Conservation (phyloP, 2,329 filamentous ascomycete genomes). For the Pseudogymnoascus sp. region DNA sequence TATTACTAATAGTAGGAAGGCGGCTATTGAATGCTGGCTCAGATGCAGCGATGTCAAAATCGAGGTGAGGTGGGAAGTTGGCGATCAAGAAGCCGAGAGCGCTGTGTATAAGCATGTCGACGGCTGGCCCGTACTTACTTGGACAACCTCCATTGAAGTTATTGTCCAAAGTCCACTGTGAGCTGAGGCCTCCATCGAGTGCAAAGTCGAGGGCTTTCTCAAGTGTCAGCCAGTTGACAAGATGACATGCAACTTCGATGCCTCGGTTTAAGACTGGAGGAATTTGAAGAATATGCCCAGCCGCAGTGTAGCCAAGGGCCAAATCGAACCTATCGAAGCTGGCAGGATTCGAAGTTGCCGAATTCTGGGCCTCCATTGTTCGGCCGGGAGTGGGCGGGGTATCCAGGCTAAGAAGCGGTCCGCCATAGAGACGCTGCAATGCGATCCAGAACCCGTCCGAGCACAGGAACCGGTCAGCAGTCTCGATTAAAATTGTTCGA, state of each 20-base stretch:
- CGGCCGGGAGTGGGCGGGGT: conserved; percentile 24
- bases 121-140: conserved; percentile 47
- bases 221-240: conserved; percentile 54
- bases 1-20: conserved; percentile 31
- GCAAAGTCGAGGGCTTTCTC: conserved; percentile 53
- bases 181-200: conserved; percentile 37
- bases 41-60: conserved; percentile 43
- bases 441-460: conserved; percentile 49
- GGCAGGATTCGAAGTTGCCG: conserved; percentile 22
- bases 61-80: conserved; percentile 51
- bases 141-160: conserved; percentile 27
- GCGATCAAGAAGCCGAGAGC: conserved; percentile 51
- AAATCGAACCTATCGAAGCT: conserved; percentile 37
- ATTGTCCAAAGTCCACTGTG: conserved; percentile 29
- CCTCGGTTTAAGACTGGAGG: conserved; percentile 47
- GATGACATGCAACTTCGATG: conserved; percentile 47
- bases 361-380: conserved; percentile 12
- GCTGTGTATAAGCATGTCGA: conserved; percentile 44
- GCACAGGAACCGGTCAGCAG: conserved; percentile 44
- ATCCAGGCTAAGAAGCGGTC: conserved; percentile 37
- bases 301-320: conserved; percentile 56
- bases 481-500: conserved; percentile 38
- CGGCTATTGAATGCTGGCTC: conserved; percentile 39
- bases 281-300: conserved; percentile 50
- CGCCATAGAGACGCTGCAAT: conserved; percentile 49